These are phyloP conservation scores for Alternaria sp. DNA, from an alignment of 2,329 filamentous ascomycete species.

Conservation along the genomic window DNA sequence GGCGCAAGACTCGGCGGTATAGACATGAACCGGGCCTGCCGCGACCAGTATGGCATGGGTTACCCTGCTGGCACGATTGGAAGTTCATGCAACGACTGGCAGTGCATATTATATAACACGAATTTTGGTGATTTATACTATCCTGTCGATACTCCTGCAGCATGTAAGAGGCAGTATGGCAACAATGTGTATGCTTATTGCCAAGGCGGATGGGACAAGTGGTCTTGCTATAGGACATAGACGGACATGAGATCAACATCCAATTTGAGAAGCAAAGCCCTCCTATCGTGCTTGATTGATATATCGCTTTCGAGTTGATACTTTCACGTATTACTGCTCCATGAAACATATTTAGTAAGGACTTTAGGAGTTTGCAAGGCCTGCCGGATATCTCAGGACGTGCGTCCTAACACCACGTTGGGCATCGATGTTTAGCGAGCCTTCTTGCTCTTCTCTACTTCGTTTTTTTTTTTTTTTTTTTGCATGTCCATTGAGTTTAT, in stretches of 20 bases:
- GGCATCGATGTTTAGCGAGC: too few species aligned
- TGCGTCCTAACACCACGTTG: too few species aligned
- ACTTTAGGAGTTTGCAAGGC: too few species aligned
- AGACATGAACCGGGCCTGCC: not conserved
- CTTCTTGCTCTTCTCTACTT: too few species aligned
- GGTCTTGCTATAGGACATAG: conserved; percentile 1
- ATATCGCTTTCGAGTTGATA: not conserved
- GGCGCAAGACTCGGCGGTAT: not conserved
- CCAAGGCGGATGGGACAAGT: not conserved
- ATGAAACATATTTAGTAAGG: not conserved
- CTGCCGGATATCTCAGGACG: too few species aligned
- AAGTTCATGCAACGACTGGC: not conserved
- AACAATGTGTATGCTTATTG: not conserved
- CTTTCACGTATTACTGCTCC: not conserved
- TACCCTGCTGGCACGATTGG: not conserved
- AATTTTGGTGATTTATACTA: not conserved
- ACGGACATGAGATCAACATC: not conserved
- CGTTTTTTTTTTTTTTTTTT: too few species aligned
- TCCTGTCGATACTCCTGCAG: not conserved
- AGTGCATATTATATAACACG: not conserved
- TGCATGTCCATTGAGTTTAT: too few species aligned
- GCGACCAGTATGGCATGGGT: not conserved
- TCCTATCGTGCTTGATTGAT: not conserved
- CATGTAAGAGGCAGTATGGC: not conserved
- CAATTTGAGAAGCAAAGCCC: not conserved